Evolutionary conservation across 148 eudicot species (phyloP).

Genomic region (Rhododendron williamsianum): DNA sequence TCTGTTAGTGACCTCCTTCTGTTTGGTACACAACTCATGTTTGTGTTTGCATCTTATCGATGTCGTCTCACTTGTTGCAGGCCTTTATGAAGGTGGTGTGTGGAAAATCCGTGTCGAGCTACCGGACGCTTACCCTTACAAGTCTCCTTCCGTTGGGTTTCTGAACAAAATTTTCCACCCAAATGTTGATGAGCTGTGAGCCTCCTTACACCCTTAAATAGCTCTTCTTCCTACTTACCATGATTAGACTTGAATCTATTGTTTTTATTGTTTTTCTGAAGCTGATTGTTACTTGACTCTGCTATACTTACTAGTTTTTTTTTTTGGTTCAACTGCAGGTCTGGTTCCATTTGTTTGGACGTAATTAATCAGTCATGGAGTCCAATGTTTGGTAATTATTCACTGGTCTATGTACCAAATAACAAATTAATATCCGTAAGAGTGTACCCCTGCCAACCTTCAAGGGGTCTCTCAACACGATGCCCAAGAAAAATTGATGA

Average conservation of each 20-base stretch:
- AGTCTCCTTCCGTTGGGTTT: slow-evolving; percentile 85
- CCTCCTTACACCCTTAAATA: slow-evolving; percentile 1
- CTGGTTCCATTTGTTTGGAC: slow-evolving; percentile 91
- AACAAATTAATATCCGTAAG: background rate
- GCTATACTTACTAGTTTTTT: background rate
- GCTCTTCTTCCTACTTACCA: background rate
- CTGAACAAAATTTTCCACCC: slow-evolving; percentile 81
- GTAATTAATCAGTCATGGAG: slow-evolving; percentile 95
- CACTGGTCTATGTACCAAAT: background rate
- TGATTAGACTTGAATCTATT: background rate
- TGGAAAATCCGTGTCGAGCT: slow-evolving; percentile 87
- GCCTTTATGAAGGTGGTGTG: slow-evolving; percentile 79
- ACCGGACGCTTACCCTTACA: slow-evolving; percentile 87
- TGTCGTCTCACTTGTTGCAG: slow-evolving; percentile 12
- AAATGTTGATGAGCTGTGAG: slow-evolving; percentile 88
- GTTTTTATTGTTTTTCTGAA: background rate
- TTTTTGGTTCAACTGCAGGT: slow-evolving; percentile 43
- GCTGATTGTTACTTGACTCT: background rate
- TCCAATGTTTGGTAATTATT: slow-evolving; percentile 79
- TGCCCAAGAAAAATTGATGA: background rate
- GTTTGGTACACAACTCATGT: background rate
- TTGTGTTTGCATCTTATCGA: background rate
- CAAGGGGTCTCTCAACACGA: background rate
- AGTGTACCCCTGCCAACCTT: background rate
- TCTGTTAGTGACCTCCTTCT: background rate